Evolutionary conservation across 2,329 filamentous ascomycete genomes (phyloP).

Genomic region (Gremmenia infestans): DNA sequence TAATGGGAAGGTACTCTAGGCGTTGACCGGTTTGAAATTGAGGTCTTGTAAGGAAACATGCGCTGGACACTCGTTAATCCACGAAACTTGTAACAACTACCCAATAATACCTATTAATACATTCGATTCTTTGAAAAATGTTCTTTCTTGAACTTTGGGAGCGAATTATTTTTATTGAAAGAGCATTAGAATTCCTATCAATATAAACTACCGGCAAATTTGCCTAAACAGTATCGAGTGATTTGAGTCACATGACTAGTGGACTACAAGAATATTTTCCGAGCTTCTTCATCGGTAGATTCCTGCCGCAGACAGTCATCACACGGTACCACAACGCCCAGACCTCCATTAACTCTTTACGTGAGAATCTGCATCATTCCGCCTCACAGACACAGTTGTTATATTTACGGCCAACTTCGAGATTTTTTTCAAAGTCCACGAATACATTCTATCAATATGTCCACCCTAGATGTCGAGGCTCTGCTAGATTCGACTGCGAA

Average conservation of each 20-base stretch:
- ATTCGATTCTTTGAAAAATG: background rate
- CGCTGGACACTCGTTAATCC: constrained; percentile 15
- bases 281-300: background rate
- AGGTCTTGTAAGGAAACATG: constrained; percentile 3
- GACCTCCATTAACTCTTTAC: background rate
- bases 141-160: background rate
- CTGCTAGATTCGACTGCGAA: constrained; percentile 81
- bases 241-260: background rate
- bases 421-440: background rate
- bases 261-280: background rate
- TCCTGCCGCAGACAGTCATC: background rate
- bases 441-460: constrained; percentile 44
- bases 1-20: constrained; percentile 8
- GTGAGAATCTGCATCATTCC: background rate
- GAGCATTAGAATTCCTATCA: background rate
- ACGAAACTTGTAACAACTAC: constrained; percentile 3
- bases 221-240: background rate
- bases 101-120: constrained; percentile 18
- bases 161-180: background rate
- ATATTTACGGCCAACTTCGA: background rate
- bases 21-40: constrained; percentile 10
- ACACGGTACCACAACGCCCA: background rate
- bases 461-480: constrained; percentile 78
- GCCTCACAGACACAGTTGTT: background rate
- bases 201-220: no score